phyloP scores from a whole-genome alignment of 78 protist genomes.

The Neovahlkampfia damariscottae region DNA sequence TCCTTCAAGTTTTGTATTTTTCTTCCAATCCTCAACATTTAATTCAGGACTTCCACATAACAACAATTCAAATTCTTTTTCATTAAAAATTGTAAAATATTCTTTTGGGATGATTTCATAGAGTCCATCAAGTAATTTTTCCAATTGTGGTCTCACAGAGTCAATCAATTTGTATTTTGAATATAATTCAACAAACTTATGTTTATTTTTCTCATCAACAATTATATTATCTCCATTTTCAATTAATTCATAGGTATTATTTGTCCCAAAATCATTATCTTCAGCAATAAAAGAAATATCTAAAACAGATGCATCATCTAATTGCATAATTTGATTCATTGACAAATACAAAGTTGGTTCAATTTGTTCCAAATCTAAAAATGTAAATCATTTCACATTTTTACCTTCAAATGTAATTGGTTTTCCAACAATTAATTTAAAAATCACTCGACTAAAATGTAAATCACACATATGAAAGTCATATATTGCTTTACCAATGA shows the following conservation, averaged over 20 bases:
- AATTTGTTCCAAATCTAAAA: slow-evolving; percentile 74
- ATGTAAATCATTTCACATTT: too few relatives aligned
- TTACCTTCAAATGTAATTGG: too few relatives aligned
- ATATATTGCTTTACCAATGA: slow-evolving; percentile 74
- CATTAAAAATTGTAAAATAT: slow-evolving; percentile 57
- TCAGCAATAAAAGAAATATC: slow-evolving; percentile 55
- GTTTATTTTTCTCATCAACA: slow-evolving; percentile 82
- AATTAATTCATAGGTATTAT: slow-evolving; percentile 43
- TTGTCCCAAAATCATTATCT: slow-evolving; percentile 57
- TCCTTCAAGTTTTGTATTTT: slow-evolving; percentile 21
- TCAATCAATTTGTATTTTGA: slow-evolving; percentile 40
- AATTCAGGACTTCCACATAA: slow-evolving; percentile 68
- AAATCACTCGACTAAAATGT: slow-evolving; percentile 80
- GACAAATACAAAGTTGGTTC: slow-evolving; percentile 69
- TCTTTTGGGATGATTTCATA: slow-evolving; percentile 58
- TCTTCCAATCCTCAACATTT: slow-evolving; percentile 59
- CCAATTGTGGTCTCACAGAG: slow-evolving; percentile 52
- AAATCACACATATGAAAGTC: slow-evolving; percentile 65
- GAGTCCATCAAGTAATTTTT: slow-evolving; percentile 61
- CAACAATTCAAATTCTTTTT: slow-evolving; percentile 80
- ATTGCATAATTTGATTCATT: slow-evolving; percentile 41
- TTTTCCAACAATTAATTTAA: slow-evolving; percentile 74
- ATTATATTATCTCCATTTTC: slow-evolving; percentile 58
- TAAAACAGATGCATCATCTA: slow-evolving; percentile 39
- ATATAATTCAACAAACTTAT: slow-evolving; percentile 69